Evolutionary conservation across 208 protist genomes (phyloP).

Genomic region (Wallacemonas sp.): DNA sequence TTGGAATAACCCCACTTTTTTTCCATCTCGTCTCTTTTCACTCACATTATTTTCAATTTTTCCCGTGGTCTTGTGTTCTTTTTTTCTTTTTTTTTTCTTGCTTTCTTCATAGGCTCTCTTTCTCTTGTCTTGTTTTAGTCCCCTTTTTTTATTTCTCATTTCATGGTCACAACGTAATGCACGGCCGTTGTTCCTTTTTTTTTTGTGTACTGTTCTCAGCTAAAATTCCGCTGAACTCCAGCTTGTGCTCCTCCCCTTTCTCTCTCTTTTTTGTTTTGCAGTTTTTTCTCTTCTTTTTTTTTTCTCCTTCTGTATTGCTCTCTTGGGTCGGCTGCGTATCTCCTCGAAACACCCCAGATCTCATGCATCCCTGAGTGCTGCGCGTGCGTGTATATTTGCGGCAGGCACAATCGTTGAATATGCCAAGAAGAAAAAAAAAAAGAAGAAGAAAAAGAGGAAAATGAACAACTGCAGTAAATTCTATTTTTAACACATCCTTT

Average conservation of each 20-base stretch:
- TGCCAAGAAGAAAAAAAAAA: background rate
- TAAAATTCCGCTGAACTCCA: background rate
- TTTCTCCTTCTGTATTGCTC: background rate
- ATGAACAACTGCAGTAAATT: no score
- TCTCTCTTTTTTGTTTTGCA: background rate
- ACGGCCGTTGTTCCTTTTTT: slow-evolving; percentile 1
- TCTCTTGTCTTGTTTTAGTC: background rate
- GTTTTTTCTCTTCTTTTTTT: slow-evolving; percentile 1
- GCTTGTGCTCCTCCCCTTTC: background rate
- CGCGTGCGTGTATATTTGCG: no score
- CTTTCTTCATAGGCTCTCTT: background rate
- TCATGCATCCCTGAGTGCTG: no score
- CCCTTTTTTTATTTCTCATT: background rate
- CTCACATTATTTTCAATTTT: no score
- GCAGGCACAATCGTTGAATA: no score
- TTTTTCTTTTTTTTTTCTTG: background rate
- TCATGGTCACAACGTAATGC: no score
- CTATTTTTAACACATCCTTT: no score
- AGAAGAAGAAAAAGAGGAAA: background rate
- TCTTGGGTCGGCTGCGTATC: background rate
- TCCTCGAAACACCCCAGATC: no score
- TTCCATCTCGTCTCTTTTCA: no score
- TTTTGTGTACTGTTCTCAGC: background rate
- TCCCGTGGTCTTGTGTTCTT: background rate
- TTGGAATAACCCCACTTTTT: no score